These are phyloP conservation scores for Plasmodium relictum DNA, from an alignment of 169 alveolate species.

Conservation along the genomic window DNA sequence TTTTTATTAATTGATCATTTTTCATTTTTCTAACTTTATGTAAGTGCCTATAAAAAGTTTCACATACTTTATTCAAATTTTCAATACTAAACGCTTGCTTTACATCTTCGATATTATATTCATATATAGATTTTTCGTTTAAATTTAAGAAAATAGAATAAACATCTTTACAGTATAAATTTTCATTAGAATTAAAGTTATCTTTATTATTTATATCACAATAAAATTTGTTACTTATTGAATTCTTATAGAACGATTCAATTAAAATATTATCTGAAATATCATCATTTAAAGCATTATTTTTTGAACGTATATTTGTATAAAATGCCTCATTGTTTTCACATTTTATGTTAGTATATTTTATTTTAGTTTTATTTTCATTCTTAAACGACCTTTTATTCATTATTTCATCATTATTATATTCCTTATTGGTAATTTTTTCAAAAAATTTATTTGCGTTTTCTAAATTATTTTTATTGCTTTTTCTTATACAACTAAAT, in stretches of 20 bases:
- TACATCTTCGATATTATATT: slow-evolving; percentile 38
- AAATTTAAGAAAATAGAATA: no score
- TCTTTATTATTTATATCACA: not conserved
- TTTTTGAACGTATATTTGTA: slow-evolving; percentile 4
- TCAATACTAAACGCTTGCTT: slow-evolving; percentile 39
- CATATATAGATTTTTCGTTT: not conserved
- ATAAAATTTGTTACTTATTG: not conserved
- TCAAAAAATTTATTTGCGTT: not conserved
- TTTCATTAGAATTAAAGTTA: no score
- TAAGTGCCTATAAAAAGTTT: slow-evolving; percentile 19
- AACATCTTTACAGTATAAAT: no score
- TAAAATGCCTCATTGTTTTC: not conserved
- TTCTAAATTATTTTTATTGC: not conserved
- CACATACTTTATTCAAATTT: slow-evolving; percentile 53
- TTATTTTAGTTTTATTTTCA: not conserved
- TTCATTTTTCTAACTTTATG: slow-evolving; percentile 25
- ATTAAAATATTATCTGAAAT: not conserved
- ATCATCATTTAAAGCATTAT: not conserved
- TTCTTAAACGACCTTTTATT: not conserved
- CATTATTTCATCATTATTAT: not conserved
- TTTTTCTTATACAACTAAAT: slow-evolving; percentile 29
- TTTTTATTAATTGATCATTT: slow-evolving; percentile 8
- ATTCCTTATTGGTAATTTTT: not conserved
- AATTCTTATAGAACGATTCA: not conserved
- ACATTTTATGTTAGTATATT: slow-evolving; percentile 4